These are phyloP conservation scores for Eurotiales sp. DNA, from an alignment of 2,329 filamentous ascomycete genomes.

Conservation along the genomic window DNA sequence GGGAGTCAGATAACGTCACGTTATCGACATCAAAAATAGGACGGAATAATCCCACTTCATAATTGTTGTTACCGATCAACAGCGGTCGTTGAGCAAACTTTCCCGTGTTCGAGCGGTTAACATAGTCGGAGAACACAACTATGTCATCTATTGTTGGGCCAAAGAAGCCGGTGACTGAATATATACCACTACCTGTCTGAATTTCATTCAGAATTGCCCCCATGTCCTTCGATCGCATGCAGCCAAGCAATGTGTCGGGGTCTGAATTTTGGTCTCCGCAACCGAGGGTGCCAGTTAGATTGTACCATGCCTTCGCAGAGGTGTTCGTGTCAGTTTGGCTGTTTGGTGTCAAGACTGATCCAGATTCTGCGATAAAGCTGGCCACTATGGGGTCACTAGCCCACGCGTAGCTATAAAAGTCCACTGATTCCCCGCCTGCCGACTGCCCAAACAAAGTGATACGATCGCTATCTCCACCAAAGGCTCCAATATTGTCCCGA, in stretches of 20 bases:
- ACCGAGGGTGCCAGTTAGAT: conserved; percentile 1
- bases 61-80: conserved; percentile 5
- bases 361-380: conserved; percentile 10
- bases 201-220: not conserved
- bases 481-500: conserved; percentile 69
- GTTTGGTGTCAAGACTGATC: not conserved
- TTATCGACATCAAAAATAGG: not conserved
- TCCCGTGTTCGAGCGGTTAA: not conserved
- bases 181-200: not conserved
- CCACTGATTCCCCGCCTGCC: conserved; percentile 64
- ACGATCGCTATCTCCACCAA: conserved; percentile 74
- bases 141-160: conserved; percentile 9
- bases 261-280: conserved; percentile 6
- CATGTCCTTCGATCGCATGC: conserved; percentile 11
- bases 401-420: conserved; percentile 12
- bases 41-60: conserved; percentile 4
- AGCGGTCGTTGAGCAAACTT: conserved; percentile 7
- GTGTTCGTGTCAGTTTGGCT: not conserved
- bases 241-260: not conserved
- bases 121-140: conserved; percentile 5
- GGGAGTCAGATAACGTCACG: not conserved
- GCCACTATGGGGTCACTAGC: conserved; percentile 7
- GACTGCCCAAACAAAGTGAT: conserved; percentile 78
- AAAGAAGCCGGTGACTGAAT: not conserved
- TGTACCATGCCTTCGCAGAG: conserved; percentile 2